Evolutionary conservation across 176 grass and related monocot genomes (phyloP).

Genomic region (Bromus sterilis): DNA sequence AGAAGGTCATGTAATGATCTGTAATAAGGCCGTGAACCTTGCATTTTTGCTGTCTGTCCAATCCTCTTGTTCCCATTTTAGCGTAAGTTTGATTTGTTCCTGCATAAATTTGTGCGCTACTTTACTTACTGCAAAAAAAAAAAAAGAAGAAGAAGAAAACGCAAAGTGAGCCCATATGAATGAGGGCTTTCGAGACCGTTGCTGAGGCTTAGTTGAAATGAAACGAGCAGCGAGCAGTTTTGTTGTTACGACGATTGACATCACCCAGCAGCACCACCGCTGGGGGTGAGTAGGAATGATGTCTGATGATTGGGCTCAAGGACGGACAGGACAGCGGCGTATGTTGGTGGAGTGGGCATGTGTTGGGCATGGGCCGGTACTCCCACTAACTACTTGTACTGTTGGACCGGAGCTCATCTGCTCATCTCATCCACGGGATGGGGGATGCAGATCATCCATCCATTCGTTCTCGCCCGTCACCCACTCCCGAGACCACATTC

Average conservation of each 20-base stretch:
- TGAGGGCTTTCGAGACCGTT: not conserved
- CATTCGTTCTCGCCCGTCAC: conserved; percentile 38
- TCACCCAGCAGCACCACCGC: too few species aligned
- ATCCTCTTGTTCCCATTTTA: too few species aligned
- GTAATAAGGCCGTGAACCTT: too few species aligned
- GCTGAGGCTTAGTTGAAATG: too few species aligned
- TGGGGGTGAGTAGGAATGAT: not conserved
- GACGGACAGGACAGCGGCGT: not conserved
- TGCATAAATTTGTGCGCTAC: too few species aligned
- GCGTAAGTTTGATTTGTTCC: too few species aligned
- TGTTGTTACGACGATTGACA: too few species aligned
- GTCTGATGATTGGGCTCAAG: not conserved
- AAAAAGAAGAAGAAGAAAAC: too few species aligned
- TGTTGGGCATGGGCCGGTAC: conserved; percentile 16
- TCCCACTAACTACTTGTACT: not conserved
- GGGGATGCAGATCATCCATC: not conserved
- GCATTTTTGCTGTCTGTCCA: too few species aligned
- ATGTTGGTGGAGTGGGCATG: conserved; percentile 5
- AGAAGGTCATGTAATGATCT: too few species aligned
- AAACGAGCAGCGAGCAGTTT: not conserved
- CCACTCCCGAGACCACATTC: conserved; percentile 46
- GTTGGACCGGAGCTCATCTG: not conserved
- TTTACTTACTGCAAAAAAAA: too few species aligned
- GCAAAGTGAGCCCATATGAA: not conserved
- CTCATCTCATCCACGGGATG: not conserved